phyloP scores from a whole-genome alignment of 345 rosid species.

The Citrus maxima region DNA sequence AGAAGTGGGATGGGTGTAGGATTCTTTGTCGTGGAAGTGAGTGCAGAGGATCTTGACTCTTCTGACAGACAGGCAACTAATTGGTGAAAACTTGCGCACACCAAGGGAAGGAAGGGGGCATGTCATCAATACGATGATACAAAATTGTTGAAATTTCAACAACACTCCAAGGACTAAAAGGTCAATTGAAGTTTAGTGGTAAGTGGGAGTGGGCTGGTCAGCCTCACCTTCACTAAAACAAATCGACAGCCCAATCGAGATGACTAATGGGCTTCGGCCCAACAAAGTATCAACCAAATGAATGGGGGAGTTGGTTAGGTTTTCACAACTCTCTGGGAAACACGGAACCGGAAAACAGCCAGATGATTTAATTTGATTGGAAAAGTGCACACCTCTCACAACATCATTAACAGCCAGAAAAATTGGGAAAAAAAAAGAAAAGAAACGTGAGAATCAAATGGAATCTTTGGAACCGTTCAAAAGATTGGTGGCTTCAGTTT shows the following conservation, averaged over 20 bases:
- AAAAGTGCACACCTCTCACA: constrained; percentile 12
- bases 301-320: not conserved
- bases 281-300: not conserved
- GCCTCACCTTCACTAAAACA: no score
- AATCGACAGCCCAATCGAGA: not conserved
- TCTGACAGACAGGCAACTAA: not conserved
- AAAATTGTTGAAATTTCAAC: no score
- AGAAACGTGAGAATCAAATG: not conserved
- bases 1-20: not conserved
- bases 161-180: no score
- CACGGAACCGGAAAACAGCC: not conserved
- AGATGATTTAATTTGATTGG: not conserved
- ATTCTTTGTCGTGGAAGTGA: not conserved
- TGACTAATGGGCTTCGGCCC: not conserved
- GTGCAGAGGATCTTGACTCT: not conserved
- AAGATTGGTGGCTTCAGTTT: constrained; percentile 49
- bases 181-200: no score
- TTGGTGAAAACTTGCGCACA: not conserved
- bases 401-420: not conserved
- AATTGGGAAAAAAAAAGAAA: not conserved
- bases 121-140: no score
- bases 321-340: no score
- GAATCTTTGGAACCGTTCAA: constrained; percentile 52
- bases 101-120: not conserved
- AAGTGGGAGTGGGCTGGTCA: no score